Evolutionary conservation across 805 yeast species (phyloP), one percentile per base, ranked within the genome.

Genomic region (Cyberlindnera euphorbiiphila): DNA sequence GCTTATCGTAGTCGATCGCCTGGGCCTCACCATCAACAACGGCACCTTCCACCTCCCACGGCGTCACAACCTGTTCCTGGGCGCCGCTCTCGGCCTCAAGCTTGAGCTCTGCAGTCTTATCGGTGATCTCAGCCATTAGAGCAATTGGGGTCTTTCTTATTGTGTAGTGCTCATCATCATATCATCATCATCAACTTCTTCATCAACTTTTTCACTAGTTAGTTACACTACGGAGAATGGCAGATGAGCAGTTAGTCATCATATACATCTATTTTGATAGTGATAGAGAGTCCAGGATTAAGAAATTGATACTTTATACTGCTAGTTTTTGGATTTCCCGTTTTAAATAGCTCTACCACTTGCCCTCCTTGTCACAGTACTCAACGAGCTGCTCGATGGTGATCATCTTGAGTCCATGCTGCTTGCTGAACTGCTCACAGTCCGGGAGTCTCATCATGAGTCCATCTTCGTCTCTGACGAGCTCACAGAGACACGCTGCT

Each of bases 31-130:
- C 98, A 53, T 89, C 95, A 41, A 87, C 96, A 32, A 91, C 94
- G 3, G 97, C 98, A 41, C 98, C 98, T 63, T 85, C 96, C 21
- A 93, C 98, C 60, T 93, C 98, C 98, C 98, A 93, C 33, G 98
- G 98, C 1, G 98, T 93, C 43, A 84, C 71, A 10, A 39, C 41
- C 34, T 53, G 57, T 6, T 51, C 57, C n/a, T n/a, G n/a, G n/a
- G n/a, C n/a, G n/a, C n/a, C n/a, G n/a, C n/a, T n/a, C n/a, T n/a
- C n/a, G n/a, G n/a, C n/a, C n/a, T n/a, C n/a, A n/a, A 46, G 28
- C 7, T 25, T 27, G 15, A 43, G 32, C 9, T 36, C 35, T 14
- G 31, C 47, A 7, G 43, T 36, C 37, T 40, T 34, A 21, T 38
- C 13, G 10, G 37, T 31, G 26, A 46, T 30, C 25, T 43, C 44